Percentiles rank a stretch among this genome's conserved stretches.
These are phyloP conservation scores for Yarrowia sp. DNA, from an alignment of 805 yeast species.

Conservation along the genomic window DNA sequence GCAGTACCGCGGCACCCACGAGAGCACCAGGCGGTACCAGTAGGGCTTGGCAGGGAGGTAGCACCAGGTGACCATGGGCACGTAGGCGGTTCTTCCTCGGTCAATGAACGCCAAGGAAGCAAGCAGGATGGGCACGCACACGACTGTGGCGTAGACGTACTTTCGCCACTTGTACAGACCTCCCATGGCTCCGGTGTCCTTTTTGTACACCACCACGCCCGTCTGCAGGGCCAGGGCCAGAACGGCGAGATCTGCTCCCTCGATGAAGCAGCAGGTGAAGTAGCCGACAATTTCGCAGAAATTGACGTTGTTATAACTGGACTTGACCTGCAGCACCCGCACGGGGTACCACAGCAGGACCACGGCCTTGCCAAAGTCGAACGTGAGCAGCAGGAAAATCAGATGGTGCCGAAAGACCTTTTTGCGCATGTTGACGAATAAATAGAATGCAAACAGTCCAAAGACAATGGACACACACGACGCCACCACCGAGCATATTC, in stretches of 20 bases:
- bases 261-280: conserved; percentile 76
- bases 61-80: conserved; percentile 73
- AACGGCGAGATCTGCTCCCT: conserved; percentile 85
- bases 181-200: conserved; percentile 53
- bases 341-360: conserved; percentile 71
- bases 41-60: conserved; percentile 71
- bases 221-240: conserved; percentile 83
- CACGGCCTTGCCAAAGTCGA: conserved; percentile 75
- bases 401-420: conserved; percentile 54
- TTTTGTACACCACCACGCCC: conserved; percentile 70
- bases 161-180: conserved; percentile 32
- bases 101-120: conserved; percentile 75
- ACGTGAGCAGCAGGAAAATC: conserved; percentile 66
- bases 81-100: conserved; percentile 57
- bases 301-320: conserved; percentile 55
- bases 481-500: conserved; percentile 58
- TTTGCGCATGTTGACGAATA: conserved; percentile 50
- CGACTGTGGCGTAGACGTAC: conserved; percentile 57
- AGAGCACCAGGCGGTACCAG: conserved; percentile 74
- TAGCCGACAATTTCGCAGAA: conserved; percentile 76
- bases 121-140: conserved; percentile 61
- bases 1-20: conserved; percentile 81
- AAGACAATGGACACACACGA: conserved; percentile 58
- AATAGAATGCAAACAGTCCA: conserved; percentile 68
- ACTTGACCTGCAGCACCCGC: conserved; percentile 55